These are phyloP conservation scores for Starmerella bacillaris DNA, from an alignment of 805 yeast species.

Conservation along the genomic window DNA sequence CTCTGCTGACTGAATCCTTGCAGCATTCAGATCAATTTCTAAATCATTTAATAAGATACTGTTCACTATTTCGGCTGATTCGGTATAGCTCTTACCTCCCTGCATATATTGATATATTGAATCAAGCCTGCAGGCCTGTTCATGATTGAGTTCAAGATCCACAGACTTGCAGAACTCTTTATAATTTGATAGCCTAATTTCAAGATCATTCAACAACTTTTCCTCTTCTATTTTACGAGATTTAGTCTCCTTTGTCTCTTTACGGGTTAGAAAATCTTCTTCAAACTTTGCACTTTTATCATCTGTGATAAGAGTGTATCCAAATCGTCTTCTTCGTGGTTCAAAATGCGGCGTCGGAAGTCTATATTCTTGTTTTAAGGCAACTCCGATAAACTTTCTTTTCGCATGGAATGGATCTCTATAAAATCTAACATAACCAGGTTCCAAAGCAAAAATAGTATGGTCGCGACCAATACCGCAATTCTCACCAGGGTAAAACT, in stretches of 20 bases:
- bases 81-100: slow-evolving; percentile 39
- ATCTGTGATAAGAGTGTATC: slow-evolving; percentile 39
- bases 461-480: slow-evolving; percentile 75
- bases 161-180: slow-evolving; percentile 21
- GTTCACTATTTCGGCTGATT: slow-evolving; percentile 44
- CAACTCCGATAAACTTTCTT: slow-evolving; percentile 78
- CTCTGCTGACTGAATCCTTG: slow-evolving; percentile 23
- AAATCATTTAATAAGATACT: slow-evolving; percentile 28
- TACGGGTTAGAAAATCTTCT: slow-evolving; percentile 44
- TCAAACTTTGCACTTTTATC: slow-evolving; percentile 38
- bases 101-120: slow-evolving; percentile 36
- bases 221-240: slow-evolving; percentile 28
- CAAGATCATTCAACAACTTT: slow-evolving; percentile 29
- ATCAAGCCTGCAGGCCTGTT: slow-evolving; percentile 33
- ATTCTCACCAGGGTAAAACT: slow-evolving; percentile 86
- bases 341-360: slow-evolving; percentile 81
- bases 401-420: slow-evolving; percentile 91
- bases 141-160: slow-evolving; percentile 15
- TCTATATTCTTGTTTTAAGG: slow-evolving; percentile 41
- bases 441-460: slow-evolving; percentile 77
- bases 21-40: slow-evolving; percentile 22
- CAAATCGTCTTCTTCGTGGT: slow-evolving; percentile 77
- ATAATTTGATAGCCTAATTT: slow-evolving; percentile 21
- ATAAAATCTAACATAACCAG: slow-evolving; percentile 83
- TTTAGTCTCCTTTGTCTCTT: slow-evolving; percentile 42